Evolutionary conservation across 768 basidiomycete genomes (phyloP), one percentile per base, ranked within the genome.

Genomic region (Psilocybe tampanensis): DNA sequence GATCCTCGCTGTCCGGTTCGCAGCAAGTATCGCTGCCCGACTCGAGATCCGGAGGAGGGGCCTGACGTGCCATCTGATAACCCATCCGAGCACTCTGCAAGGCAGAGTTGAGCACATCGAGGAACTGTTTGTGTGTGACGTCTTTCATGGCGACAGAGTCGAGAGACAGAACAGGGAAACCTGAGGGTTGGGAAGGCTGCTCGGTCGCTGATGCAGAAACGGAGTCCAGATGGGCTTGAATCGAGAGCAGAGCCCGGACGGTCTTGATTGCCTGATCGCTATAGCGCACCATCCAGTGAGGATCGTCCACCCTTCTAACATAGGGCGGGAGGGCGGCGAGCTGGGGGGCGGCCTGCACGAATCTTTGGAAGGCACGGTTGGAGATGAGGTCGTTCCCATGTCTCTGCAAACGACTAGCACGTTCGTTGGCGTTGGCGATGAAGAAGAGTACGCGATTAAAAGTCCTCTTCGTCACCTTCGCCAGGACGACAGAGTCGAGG

Each of bases 211-310:
- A 29, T 19, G 8, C 19, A n/a, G 11, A 33, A 15, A 22, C 23
- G 23, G 36, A 52, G 32, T 7, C 36, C 12, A 11, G 11, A n/a
- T n/a, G 24, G 19, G 26, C 43, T 24, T 39, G 42, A 8, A 48
- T 5, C 12, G 29, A 12, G 17, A 53, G n/a, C n/a, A 39, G 36
- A 12, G 23, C 21, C 15, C 39, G 41, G 17, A 53, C 52, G 5
- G 22, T 24, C 11, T 53, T 53, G 52, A 53, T 53, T n/a, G 52
- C 52, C 21, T 53, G 42, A 32, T 44, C 8, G 52, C 52, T 53
- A 22, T 54, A 45, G 21, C 19, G 29, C 18, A 18, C 12, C n/a
- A 54, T 17, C 52, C 52, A 54, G 11, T 32, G n/a, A 9, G 43
- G 52, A 18, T 54, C 52, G 18, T 45, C 52, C 4, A 43, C 15